Base-by-base conservation (phyloP, 2,329 filamentous ascomycete genomes). In the Didymella pomorum region DNA sequence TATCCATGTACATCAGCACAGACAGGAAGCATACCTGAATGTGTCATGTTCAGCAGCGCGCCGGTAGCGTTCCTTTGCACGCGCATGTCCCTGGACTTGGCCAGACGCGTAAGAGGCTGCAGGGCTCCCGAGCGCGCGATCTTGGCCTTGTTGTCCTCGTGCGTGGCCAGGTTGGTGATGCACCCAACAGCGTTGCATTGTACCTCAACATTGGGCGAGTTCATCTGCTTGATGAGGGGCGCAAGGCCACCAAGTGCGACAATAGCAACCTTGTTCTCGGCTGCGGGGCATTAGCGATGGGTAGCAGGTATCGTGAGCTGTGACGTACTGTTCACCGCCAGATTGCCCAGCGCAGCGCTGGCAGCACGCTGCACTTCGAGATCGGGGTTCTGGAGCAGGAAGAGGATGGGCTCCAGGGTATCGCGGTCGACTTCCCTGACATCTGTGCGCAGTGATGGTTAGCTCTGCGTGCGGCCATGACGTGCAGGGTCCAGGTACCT, bases 171-270 rank as follows among this genome's bases (percentile, higher is more conserved):
- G 75, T 99, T 99, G 44, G 95, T 99, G 77, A 99, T 99, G 81
- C 95, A 99, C 50, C 95, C 95, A 61, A 99, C 95, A 42, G 95
- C 95, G 78, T 99, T 99, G 83, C 95, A 99, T 79, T 99, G 95
- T 25, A 99, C 95, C 77, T 99, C 95, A 68, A 99, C 95, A 71
- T 99, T 99, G 45, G 90, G 87, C 56, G 94, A 98, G 80, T 96
- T 92, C 95, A 99, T 99, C 80, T 99, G 95, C 66, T 92, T 90
- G 79, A 98, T 99, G 60, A 99, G 85, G 52, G 95, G 94, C 52
- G 88, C 88, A 60, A 99, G 85, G 25, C 95, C 95, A 58, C 93
- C 93, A 16, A 99, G 87, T 65, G 92, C 87, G 61, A 99, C 95
- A 71, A 99, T 99, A 66, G 94, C 84, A 62, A 98, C 93, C 79